These are phyloP conservation scores for Prunus persica DNA, from an alignment of 306 rosid species.

Conservation along the genomic window DNA sequence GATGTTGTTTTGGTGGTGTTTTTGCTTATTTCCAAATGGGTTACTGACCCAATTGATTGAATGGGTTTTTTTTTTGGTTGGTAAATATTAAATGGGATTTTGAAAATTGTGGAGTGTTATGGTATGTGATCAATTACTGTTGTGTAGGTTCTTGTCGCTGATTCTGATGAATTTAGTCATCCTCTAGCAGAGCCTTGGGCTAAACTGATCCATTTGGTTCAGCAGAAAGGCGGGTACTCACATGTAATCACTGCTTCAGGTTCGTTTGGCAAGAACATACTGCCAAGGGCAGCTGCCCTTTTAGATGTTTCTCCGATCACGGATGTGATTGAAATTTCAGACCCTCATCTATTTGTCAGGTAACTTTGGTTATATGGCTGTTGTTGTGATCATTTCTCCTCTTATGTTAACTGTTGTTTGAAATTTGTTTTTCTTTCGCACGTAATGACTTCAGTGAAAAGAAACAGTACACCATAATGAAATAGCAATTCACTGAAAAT, in stretches of 20 bases:
- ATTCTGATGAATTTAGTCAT: slow-evolving; percentile 61
- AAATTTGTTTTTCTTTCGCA: background rate
- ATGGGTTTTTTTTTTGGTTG: too few relatives aligned
- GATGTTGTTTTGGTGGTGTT: background rate
- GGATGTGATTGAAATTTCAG: slow-evolving; percentile 64
- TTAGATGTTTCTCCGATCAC: slow-evolving; percentile 85
- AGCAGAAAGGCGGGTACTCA: slow-evolving; percentile 68
- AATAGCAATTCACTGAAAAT: background rate
- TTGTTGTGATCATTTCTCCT: slow-evolving; percentile 6
- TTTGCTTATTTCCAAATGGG: background rate
- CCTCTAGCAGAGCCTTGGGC: slow-evolving; percentile 91
- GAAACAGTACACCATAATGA: background rate
- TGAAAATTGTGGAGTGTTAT: background rate
- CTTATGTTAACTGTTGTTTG: background rate
- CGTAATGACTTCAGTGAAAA: background rate
- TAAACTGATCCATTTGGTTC: slow-evolving; percentile 66
- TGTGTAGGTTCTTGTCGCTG: slow-evolving; percentile 78
- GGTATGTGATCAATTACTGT: slow-evolving; percentile 4
- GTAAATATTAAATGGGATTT: background rate
- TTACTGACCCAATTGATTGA: background rate
- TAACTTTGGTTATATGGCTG: slow-evolving; percentile 13
- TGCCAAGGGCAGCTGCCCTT: slow-evolving; percentile 81
- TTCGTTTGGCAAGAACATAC: slow-evolving; percentile 82
- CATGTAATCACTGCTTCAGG: slow-evolving; percentile 72
- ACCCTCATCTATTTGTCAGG: slow-evolving; percentile 69